Base-by-base conservation (phyloP, 805 yeast genomes). In the Grigorovia transvaalensis region DNA sequence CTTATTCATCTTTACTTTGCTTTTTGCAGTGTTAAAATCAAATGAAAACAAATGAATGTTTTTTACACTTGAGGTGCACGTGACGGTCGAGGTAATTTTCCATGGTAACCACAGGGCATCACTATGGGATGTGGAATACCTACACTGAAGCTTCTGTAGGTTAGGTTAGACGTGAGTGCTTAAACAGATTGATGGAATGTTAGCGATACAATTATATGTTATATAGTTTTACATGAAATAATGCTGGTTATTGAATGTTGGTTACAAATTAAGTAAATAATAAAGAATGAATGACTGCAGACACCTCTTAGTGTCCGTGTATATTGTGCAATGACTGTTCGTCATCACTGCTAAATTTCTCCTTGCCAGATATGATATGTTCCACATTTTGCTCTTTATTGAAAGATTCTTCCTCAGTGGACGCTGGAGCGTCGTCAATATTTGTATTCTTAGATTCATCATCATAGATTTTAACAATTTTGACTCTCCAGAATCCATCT, bases 401-500 rank as follows among this genome's bases (percentile, higher is more conserved):
- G 7, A 13, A 18, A 40, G 48, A 46, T 43, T 50, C 50, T 19
- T 23, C 48, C 15, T 48, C 52, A 23, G 51, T 44, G 29, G 45
- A 49, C 9, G 48, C 47, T n/a, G 52, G 56, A 8, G 23, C 6
- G 23, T 9, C 44, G 18, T 51, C 53, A 19, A 50, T 47, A 13
- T 50, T 49, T 12, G 50, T 54, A 29, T 52, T 48, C 13, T 27
- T 30, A 1, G 50, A 41, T 18, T 46, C 46, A 29, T 51, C 55
- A 5, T 55, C 54, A 50, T 56, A 58, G 23, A 56, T 54, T 49
- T 60, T 66, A 45, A 59, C 70, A 59, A 82, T 73, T 61, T 76
- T 73, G 55, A 77, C 80, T 69, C 81, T 80, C 87, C 88, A 83
- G 73, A 81, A 83, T 0, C 88, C 88, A 64, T 83, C 88, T 18